Percentiles rank a stretch among this genome's conserved stretches.
phyloP scores from a whole-genome alignment of 2,329 filamentous ascomycete genomes.

The Rutstroemia sydowiana region DNA sequence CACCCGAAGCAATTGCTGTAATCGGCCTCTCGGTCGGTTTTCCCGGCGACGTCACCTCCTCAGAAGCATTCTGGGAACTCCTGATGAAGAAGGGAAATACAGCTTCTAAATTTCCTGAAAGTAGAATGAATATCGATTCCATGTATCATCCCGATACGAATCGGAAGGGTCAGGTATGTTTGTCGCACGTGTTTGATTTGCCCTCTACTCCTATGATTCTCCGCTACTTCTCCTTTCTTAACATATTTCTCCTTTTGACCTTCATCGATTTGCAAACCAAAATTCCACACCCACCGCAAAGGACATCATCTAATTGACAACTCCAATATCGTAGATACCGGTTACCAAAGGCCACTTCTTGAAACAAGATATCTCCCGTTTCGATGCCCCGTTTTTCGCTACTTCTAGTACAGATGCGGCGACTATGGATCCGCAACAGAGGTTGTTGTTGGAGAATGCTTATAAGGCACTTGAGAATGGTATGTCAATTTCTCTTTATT shows the following conservation, averaged over 20 bases:
- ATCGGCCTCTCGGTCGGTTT: slow-evolving; percentile 30
- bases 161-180: background rate
- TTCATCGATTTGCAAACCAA: no score
- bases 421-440: slow-evolving; percentile 39
- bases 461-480: slow-evolving; percentile 2
- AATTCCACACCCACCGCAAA: no score
- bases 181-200: no score
- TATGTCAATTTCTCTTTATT: background rate
- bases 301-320: no score
- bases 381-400: slow-evolving; percentile 16
- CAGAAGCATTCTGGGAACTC: slow-evolving; percentile 30
- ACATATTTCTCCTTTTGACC: no score
- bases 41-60: slow-evolving; percentile 28
- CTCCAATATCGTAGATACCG: background rate
- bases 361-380: slow-evolving; percentile 7
- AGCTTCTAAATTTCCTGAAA: background rate
- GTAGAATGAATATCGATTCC: background rate
- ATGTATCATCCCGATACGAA: background rate
- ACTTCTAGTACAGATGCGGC: slow-evolving; percentile 16
- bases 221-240: no score
- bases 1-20: slow-evolving; percentile 23
- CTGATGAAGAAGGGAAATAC: slow-evolving; percentile 13
- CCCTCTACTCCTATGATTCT: background rate
- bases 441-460: slow-evolving; percentile 40
- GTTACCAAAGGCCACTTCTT: background rate